Evolutionary conservation across 257 asterid genomes (phyloP).

Genomic region (Gentiana dahurica): DNA sequence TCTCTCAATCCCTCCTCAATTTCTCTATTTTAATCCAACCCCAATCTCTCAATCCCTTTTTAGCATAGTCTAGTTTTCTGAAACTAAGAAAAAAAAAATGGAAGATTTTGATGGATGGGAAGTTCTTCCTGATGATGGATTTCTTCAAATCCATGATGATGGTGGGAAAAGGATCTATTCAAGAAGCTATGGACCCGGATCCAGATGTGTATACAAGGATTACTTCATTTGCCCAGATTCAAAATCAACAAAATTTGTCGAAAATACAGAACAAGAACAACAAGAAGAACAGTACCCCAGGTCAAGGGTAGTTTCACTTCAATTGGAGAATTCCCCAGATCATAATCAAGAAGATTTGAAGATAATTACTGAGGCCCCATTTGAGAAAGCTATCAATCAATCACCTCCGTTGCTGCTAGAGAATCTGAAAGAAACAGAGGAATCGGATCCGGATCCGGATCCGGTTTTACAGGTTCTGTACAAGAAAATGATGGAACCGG

Average conservation of each 20-base stretch:
- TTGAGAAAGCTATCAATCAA: slow-evolving; percentile 12
- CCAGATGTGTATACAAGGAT: slow-evolving; percentile 29
- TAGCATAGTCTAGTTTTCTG: background rate
- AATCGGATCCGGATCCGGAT: slow-evolving; percentile 39
- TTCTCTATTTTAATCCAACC: slow-evolving; percentile 1
- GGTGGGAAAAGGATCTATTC: slow-evolving; percentile 38
- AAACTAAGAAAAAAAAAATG: background rate
- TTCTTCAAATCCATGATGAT: slow-evolving; percentile 51
- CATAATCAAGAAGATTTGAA: slow-evolving; percentile 13
- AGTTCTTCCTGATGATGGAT: slow-evolving; percentile 58
- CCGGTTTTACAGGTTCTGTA: slow-evolving; percentile 62
- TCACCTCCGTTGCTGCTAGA: slow-evolving; percentile 7
- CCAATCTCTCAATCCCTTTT: background rate
- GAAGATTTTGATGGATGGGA: slow-evolving; percentile 81
- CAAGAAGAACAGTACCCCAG: slow-evolving; percentile 13
- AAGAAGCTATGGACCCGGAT: slow-evolving; percentile 16
- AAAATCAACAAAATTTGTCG: slow-evolving; percentile 28
- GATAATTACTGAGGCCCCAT: slow-evolving; percentile 7
- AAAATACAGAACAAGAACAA: slow-evolving; percentile 10
- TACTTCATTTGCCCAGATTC: slow-evolving; percentile 41
- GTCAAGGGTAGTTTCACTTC: slow-evolving; percentile 9
- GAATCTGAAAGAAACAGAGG: background rate
- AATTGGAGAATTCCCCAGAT: slow-evolving; percentile 8
- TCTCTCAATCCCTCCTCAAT: slow-evolving; percentile 5
- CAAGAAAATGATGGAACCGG: slow-evolving; percentile 54